phyloP scores from a whole-genome alignment of 176 grass and related monocot species.

The Aegilops bicornis region DNA sequence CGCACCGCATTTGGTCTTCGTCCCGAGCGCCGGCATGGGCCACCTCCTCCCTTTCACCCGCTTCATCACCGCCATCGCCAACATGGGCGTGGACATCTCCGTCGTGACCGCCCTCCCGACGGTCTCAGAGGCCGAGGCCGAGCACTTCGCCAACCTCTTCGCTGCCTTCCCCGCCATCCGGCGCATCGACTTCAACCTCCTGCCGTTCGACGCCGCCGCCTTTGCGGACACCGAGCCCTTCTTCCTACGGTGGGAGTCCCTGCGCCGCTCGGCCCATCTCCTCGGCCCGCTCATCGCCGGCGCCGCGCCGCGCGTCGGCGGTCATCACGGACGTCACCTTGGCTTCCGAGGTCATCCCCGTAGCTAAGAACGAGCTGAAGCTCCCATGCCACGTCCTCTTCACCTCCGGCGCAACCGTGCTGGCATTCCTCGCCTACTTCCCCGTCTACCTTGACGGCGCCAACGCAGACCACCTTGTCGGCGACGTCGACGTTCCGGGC shows the following conservation, averaged over 20 bases:
- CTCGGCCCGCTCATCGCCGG: slow-evolving; percentile 33
- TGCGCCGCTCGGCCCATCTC: slow-evolving; percentile 54
- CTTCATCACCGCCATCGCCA: slow-evolving; percentile 40
- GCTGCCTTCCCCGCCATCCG: slow-evolving; percentile 34
- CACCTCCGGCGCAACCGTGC: slow-evolving; percentile 45
- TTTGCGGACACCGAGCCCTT: slow-evolving; percentile 48
- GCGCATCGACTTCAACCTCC: slow-evolving; percentile 46
- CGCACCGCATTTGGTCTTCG: slow-evolving; percentile 41
- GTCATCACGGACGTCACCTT: slow-evolving; percentile 43
- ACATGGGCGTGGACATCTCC: slow-evolving; percentile 41
- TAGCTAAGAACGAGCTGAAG: not conserved
- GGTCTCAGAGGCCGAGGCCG: slow-evolving; percentile 47
- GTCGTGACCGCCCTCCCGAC: slow-evolving; percentile 52
- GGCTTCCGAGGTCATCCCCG: slow-evolving; percentile 36
- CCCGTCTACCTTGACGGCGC: slow-evolving; percentile 15
- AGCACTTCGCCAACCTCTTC: slow-evolving; percentile 39
- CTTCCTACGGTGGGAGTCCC: slow-evolving; percentile 42
- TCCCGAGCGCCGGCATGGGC: slow-evolving; percentile 80
- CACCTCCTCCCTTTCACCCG: slow-evolving; percentile 60
- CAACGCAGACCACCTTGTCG: not conserved
- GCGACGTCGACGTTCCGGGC: slow-evolving; percentile 49
- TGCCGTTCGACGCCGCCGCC: slow-evolving; percentile 8
- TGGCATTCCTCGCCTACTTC: slow-evolving; percentile 44
- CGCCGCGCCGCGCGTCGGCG: slow-evolving; percentile 31
- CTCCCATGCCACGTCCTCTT: slow-evolving; percentile 54